These are phyloP conservation scores for Pseudocercospora macadamiae DNA, from an alignment of 2,329 filamentous ascomycete genomes.

Conservation along the genomic window DNA sequence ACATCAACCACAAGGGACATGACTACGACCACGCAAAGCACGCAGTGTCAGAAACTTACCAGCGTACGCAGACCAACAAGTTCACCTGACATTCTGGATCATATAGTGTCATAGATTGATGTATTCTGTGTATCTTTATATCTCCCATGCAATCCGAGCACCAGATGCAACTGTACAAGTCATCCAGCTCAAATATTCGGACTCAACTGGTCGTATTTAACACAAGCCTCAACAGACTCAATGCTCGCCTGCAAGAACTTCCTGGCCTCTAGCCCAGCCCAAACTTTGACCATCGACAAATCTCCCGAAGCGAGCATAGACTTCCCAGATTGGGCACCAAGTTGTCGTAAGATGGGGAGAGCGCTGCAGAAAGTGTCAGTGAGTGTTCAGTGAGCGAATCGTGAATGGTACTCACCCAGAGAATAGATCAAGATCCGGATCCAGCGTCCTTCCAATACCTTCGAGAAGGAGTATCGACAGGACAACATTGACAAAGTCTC, in stretches of 20 bases:
- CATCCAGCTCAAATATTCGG: constrained; percentile 69
- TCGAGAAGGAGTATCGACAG: constrained; percentile 92
- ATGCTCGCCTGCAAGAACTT: constrained; percentile 88
- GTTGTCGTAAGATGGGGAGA: constrained; percentile 83
- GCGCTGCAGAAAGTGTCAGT: constrained; percentile 58
- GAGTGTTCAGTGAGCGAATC: not conserved
- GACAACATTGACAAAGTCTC: constrained; percentile 98
- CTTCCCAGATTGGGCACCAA: constrained; percentile 76
- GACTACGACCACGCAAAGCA: no score
- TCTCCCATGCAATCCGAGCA: not conserved
- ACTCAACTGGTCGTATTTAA: constrained; percentile 86
- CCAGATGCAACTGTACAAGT: not conserved
- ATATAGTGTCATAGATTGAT: no score
- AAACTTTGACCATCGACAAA: constrained; percentile 78
- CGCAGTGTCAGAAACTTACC: no score
- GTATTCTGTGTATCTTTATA: no score
- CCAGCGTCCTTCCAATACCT: constrained; percentile 84
- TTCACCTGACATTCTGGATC: no score
- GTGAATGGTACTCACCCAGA: constrained; percentile 56
- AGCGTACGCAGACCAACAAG: no score
- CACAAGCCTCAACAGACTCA: constrained; percentile 85
- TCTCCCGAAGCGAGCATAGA: constrained; percentile 53
- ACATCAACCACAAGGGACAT: no score
- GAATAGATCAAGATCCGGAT: constrained; percentile 86
- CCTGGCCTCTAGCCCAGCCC: constrained; percentile 86